Evolutionary conservation across 371 early-diverging fungal species (phyloP).

Genomic region (Batkoa obscura): DNA sequence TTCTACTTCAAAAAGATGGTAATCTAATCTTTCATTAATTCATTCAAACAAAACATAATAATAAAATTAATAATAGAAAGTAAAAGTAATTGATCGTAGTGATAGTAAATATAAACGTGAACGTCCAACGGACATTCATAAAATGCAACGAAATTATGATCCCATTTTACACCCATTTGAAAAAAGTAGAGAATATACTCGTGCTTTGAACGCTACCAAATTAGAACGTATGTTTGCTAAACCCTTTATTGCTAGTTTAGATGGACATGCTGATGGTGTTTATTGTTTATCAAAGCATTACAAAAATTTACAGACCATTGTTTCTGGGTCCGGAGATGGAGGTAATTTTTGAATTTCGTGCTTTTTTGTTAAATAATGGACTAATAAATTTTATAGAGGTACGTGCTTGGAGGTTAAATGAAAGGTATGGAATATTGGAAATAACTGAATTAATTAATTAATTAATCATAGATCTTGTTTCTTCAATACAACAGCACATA

Average conservation of each 20-base stretch:
- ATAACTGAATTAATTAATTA: background rate
- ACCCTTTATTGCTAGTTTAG: slow-evolving; percentile 84
- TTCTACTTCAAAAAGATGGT: background rate
- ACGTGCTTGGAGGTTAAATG: slow-evolving; percentile 8
- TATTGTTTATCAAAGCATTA: slow-evolving; percentile 88
- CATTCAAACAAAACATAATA: background rate
- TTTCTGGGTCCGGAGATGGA: slow-evolving; percentile 90
- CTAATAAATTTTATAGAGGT: slow-evolving; percentile 7
- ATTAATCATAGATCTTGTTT: background rate
- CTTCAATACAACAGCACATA: slow-evolving; percentile 9
- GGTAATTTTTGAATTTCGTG: slow-evolving; percentile 16
- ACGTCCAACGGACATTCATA: slow-evolving; percentile 67
- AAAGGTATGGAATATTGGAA: background rate
- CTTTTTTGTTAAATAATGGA: background rate
- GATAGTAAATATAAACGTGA: slow-evolving; percentile 63
- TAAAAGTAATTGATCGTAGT: slow-evolving; percentile 71
- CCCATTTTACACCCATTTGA: slow-evolving; percentile 88
- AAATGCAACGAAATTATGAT: slow-evolving; percentile 82
- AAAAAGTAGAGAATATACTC: slow-evolving; percentile 89
- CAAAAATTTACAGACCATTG: slow-evolving; percentile 48
- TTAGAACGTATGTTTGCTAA: slow-evolving; percentile 95
- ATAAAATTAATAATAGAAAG: slow-evolving; percentile 39
- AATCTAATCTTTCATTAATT: background rate
- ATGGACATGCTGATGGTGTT: slow-evolving; percentile 93
- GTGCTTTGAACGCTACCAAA: slow-evolving; percentile 93